These are phyloP conservation scores for Stephanodiscus triporus DNA, from an alignment of 108 stramenopile species.

Conservation along the genomic window DNA sequence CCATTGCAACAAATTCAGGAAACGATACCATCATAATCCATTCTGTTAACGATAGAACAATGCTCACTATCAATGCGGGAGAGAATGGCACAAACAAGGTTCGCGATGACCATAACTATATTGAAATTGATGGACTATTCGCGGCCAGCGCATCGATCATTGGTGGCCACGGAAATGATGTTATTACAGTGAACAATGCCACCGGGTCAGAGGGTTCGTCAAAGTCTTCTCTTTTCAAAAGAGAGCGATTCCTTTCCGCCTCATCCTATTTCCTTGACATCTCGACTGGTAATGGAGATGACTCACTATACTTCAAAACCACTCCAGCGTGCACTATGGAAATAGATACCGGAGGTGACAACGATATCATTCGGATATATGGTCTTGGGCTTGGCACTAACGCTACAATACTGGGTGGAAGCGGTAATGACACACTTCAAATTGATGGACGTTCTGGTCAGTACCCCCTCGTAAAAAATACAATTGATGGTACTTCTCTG, in stretches of 20 bases:
- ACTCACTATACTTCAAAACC: neutral
- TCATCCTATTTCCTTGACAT: constrained; percentile 14
- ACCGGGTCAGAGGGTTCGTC: neutral
- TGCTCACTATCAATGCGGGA: constrained; percentile 9
- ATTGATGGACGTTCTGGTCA: constrained; percentile 26
- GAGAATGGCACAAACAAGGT: neutral
- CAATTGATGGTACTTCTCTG: constrained; percentile 28
- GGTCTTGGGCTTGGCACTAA: constrained; percentile 19
- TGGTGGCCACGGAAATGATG: constrained; percentile 15
- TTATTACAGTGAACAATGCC: constrained; percentile 3
- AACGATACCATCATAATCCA: constrained; percentile 8
- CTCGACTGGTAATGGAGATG: neutral
- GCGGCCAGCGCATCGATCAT: constrained; percentile 2
- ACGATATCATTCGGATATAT: constrained; percentile 20
- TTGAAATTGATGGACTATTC: neutral
- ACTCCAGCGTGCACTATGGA: neutral
- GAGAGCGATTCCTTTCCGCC: neutral
- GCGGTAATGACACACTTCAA: constrained; percentile 32
- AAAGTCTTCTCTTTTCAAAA: neutral
- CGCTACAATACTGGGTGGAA: constrained; percentile 31
- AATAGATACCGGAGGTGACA: no score
- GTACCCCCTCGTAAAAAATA: constrained; percentile 5
- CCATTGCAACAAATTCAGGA: constrained; percentile 7
- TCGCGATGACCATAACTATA: neutral
- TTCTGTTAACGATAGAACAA: neutral